phyloP scores from a whole-genome alignment of 306 rosid species.

The Prunus kanzakura region DNA sequence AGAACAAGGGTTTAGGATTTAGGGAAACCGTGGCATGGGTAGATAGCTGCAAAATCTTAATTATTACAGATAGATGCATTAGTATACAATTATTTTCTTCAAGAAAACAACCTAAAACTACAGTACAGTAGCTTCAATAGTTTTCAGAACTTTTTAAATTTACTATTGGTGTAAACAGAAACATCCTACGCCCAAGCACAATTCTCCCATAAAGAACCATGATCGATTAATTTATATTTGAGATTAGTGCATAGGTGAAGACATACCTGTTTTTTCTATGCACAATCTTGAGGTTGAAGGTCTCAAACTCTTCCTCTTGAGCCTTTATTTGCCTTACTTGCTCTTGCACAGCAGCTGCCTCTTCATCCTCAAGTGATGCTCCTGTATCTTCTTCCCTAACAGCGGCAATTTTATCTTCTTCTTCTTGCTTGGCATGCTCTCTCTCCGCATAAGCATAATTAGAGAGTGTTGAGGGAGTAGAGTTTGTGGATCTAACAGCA shows the following conservation, averaged over 20 bases:
- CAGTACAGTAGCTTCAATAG: background rate
- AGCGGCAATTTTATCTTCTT: constrained; percentile 55
- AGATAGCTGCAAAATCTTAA: background rate
- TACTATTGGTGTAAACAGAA: constrained; percentile 7
- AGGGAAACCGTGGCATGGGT: background rate
- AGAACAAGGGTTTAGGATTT: background rate
- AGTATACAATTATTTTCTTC: background rate
- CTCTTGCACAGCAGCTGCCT: constrained; percentile 97
- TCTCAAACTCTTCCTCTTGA: constrained; percentile 96
- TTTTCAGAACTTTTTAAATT: background rate
- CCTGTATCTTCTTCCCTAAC: constrained; percentile 76
- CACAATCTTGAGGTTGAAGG: constrained; percentile 95
- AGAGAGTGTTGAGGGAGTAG: constrained; percentile 77
- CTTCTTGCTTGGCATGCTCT: constrained; percentile 64
- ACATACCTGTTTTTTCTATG: constrained; percentile 96
- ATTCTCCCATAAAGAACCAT: constrained; percentile 4
- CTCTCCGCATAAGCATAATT: constrained; percentile 77
- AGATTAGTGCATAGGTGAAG: constrained; percentile 2
- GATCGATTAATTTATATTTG: constrained; percentile 14
- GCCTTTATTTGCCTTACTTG: constrained; percentile 95
- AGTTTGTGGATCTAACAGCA: constrained; percentile 54
- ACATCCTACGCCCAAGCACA: background rate
- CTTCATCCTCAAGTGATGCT: constrained; percentile 86
- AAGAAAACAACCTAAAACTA: background rate
- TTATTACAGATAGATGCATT: background rate